A percentile compares a stretch with the other conserved stretches of the same genome.
phyloP scores from a whole-genome alignment of 805 yeast genomes.

The Pichia exigua region DNA sequence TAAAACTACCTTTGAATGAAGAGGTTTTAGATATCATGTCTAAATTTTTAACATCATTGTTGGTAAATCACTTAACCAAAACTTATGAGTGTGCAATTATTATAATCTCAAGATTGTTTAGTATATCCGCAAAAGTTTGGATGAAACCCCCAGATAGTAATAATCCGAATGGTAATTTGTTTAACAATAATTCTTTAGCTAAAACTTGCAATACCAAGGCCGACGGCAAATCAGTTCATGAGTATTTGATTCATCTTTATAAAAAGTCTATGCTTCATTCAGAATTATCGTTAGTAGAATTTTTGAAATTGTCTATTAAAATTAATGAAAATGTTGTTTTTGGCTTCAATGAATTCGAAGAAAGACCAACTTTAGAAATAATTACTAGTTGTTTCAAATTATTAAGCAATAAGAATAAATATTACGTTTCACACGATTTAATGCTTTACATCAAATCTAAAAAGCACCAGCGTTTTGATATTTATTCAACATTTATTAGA shows the following conservation, averaged over 20 bases:
- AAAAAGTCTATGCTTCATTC: conserved; percentile 35
- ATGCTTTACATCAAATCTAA: neutral
- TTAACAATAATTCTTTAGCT: neutral
- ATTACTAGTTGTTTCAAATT: neutral
- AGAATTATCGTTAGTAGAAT: conserved; percentile 25
- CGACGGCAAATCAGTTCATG: conserved; percentile 41
- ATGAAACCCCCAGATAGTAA: conserved; percentile 12
- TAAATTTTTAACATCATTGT: conserved; percentile 9
- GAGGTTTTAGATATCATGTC: conserved; percentile 10
- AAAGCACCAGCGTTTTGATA: conserved; percentile 15
- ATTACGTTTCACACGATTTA: neutral
- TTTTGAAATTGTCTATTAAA: conserved; percentile 28
- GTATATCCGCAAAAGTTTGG: conserved; percentile 25
- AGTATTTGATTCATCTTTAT: conserved; percentile 37
- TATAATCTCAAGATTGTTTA: conserved; percentile 28
- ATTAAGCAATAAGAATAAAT: conserved; percentile 5
- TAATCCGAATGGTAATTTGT: conserved; percentile 16
- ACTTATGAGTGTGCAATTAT: conserved; percentile 33
- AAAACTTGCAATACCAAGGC: conserved; percentile 10
- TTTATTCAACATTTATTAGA: conserved; percentile 27
- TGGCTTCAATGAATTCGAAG: neutral
- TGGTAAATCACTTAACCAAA: conserved; percentile 23
- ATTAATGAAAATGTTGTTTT: neutral
- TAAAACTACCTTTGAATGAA: neutral
- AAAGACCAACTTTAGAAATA: conserved; percentile 7